A percentile compares a stretch with the other conserved stretches of the same genome.
Evolutionary conservation across 1,139 yeast species (phyloP).

Genomic region (Saccharomyces pastorianus): DNA sequence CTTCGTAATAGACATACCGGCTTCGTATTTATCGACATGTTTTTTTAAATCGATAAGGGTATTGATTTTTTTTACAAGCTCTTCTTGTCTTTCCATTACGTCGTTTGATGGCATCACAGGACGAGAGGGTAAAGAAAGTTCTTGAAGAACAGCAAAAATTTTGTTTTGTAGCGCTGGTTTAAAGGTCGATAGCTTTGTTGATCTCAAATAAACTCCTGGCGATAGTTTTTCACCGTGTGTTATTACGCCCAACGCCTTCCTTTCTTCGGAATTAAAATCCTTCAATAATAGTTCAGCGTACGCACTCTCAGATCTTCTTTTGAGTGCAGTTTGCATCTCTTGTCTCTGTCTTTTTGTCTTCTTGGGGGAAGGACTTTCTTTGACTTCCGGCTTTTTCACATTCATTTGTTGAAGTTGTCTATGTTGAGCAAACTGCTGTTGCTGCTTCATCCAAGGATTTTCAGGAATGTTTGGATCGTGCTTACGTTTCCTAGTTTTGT

Average conservation of each 20-base stretch:
- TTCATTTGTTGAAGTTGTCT: constrained; percentile 40
- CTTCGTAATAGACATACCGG: constrained; percentile 61
- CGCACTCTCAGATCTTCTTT: constrained; percentile 28
- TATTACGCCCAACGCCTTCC: constrained; percentile 75
- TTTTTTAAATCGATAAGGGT: constrained; percentile 75
- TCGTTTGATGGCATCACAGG: constrained; percentile 86
- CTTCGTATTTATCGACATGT: constrained; percentile 78
- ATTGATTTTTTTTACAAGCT: constrained; percentile 61
- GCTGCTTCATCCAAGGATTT: constrained; percentile 37
- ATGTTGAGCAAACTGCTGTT: constrained; percentile 35
- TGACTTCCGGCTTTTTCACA: constrained; percentile 32
- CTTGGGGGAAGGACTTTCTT: constrained; percentile 15
- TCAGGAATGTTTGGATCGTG: constrained; percentile 38
- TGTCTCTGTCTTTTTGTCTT: constrained; percentile 32
- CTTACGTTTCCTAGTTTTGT: constrained; percentile 53
- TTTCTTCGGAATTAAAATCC: constrained; percentile 67
- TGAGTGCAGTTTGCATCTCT: constrained; percentile 27
- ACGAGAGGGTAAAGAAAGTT: constrained; percentile 64
- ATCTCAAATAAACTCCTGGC: constrained; percentile 58
- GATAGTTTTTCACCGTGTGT: constrained; percentile 73
- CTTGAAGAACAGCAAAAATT: constrained; percentile 65
- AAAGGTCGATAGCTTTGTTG: constrained; percentile 53
- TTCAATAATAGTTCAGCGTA: constrained; percentile 36
- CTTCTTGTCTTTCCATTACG: constrained; percentile 74
- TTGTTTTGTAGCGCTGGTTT: constrained; percentile 72